Conservation (phyloP, 192 early-diverging fungal genomes). For the Spizellomyces punctatus region DNA sequence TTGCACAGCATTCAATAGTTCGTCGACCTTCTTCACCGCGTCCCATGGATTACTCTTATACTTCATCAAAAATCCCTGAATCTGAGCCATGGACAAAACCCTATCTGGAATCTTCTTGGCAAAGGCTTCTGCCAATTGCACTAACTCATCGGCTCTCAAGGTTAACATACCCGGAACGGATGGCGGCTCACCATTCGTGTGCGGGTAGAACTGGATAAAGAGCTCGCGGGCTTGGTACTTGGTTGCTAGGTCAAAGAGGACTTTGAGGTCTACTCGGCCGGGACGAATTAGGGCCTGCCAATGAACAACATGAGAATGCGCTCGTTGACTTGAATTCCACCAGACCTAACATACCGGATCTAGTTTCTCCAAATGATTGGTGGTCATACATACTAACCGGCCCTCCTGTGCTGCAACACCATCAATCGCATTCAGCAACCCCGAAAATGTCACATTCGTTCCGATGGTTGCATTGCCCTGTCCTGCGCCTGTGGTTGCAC, state of each 20-base stretch:
- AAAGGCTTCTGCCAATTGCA: constrained; percentile 66
- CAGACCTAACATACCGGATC: constrained; percentile 43
- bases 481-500: not conserved
- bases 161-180: not conserved
- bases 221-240: constrained; percentile 58
- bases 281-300: constrained; percentile 62
- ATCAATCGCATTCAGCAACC: constrained; percentile 76
- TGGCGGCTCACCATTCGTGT: not conserved
- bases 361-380: constrained; percentile 69
- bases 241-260: constrained; percentile 61
- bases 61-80: constrained; percentile 93
- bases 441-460: constrained; percentile 54
- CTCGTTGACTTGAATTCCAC: too few species aligned
- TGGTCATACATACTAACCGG: constrained; percentile 76
- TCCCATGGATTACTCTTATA: constrained; percentile 61
- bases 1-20: constrained; percentile 1
- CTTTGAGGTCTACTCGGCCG: constrained; percentile 68
- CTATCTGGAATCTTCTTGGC: constrained; percentile 40
- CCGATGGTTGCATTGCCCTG: constrained; percentile 14
- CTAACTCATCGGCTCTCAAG: not conserved
- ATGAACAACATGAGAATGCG: too few species aligned
- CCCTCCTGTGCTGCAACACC: constrained; percentile 74
- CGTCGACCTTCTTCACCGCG: constrained; percentile 30
- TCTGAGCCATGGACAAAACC: constrained; percentile 73
- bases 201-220: constrained; percentile 69